Percentiles rank a stretch among this genome's conserved stretches.
phyloP scores from a whole-genome alignment of 2,329 filamentous ascomycete species.

The Dendrostoma leiphaemia region DNA sequence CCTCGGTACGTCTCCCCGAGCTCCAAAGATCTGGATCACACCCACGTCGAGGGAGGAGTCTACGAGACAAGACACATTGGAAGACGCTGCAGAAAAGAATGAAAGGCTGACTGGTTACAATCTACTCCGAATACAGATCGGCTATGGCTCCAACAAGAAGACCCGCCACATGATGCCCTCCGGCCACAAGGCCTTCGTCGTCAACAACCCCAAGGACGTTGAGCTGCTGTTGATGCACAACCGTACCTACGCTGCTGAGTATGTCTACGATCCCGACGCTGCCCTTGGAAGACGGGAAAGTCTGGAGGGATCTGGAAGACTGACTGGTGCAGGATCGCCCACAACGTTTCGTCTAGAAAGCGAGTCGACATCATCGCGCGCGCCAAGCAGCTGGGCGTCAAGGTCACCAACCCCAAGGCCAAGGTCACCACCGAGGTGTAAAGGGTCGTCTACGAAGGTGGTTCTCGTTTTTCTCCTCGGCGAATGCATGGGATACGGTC shows the following conservation, averaged over 20 bases:
- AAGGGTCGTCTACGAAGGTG: conserved; percentile 28
- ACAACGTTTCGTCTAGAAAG: conserved; percentile 98
- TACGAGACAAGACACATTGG: not conserved
- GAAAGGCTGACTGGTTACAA: conserved; percentile 6
- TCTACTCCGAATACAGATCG: conserved; percentile 64
- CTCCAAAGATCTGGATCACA: not conserved
- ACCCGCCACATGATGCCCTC: conserved; percentile 98
- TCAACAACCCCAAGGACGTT: conserved; percentile 93
- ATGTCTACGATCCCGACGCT: conserved; percentile 43
- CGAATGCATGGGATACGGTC: conserved; percentile 23
- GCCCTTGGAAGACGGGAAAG: not conserved
- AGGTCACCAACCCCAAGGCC: conserved; percentile 99
- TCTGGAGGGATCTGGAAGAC: not conserved
- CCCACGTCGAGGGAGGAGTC: not conserved
- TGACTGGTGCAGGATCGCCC: conserved; percentile 71
- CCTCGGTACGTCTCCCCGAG: conserved; percentile 75
- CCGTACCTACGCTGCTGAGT: conserved; percentile 98
- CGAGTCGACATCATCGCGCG: conserved; percentile 95
- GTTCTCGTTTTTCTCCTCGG: conserved; percentile 20
- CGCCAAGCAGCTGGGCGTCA: conserved; percentile 97
- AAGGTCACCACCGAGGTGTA: conserved; percentile 95
- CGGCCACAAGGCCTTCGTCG: conserved; percentile 99
- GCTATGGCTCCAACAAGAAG: conserved; percentile 99
- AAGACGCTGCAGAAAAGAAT: not conserved
- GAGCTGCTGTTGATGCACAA: conserved; percentile 99